A percentile compares a stretch with the other conserved stretches of the same genome.
Conservation (phyloP, 257 asterid genomes). For the Nyctanthes arbortristis region DNA sequence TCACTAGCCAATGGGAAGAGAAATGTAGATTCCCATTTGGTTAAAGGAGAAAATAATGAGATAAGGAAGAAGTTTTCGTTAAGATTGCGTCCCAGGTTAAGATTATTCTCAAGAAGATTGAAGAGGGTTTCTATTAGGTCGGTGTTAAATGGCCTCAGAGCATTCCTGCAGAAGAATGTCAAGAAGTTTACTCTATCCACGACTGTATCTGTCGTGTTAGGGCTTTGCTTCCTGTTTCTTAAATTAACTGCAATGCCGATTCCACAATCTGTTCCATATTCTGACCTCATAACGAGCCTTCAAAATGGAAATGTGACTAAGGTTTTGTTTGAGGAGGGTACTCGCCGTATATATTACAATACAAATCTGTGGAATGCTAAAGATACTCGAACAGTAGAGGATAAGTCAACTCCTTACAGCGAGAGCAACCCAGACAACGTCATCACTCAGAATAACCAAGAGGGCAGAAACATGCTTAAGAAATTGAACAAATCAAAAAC, state of each 20-base stretch:
- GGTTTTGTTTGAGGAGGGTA: conserved; percentile 93
- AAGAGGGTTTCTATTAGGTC: conserved; percentile 54
- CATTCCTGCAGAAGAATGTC: conserved; percentile 62
- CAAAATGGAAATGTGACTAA: conserved; percentile 64
- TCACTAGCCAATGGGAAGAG: conserved; percentile 43
- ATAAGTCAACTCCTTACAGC: conserved; percentile 10
- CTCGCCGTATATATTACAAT: conserved; percentile 74
- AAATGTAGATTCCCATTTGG: conserved; percentile 36
- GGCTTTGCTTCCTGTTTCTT: conserved; percentile 77
- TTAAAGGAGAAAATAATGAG: conserved; percentile 34
- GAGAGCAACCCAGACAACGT: conserved; percentile 25
- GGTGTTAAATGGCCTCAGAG: conserved; percentile 44
- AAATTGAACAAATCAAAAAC: conserved; percentile 37
- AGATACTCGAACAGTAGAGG: conserved; percentile 24
- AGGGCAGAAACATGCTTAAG: conserved; percentile 23
- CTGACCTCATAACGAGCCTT: conserved; percentile 69
- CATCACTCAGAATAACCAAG: conserved; percentile 19
- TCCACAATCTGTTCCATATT: conserved; percentile 76
- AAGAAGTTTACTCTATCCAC: conserved; percentile 62
- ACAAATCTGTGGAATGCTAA: conserved; percentile 31
- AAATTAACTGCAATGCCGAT: conserved; percentile 67
- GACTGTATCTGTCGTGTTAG: conserved; percentile 58
- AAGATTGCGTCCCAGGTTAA: conserved; percentile 67
- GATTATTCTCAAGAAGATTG: conserved; percentile 55
- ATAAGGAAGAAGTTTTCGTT: conserved; percentile 49